Evolutionary conservation across 106 monocot species (phyloP), one percentile per base, ranked within the genome.

Genomic region (Dendrobium nobile): DNA sequence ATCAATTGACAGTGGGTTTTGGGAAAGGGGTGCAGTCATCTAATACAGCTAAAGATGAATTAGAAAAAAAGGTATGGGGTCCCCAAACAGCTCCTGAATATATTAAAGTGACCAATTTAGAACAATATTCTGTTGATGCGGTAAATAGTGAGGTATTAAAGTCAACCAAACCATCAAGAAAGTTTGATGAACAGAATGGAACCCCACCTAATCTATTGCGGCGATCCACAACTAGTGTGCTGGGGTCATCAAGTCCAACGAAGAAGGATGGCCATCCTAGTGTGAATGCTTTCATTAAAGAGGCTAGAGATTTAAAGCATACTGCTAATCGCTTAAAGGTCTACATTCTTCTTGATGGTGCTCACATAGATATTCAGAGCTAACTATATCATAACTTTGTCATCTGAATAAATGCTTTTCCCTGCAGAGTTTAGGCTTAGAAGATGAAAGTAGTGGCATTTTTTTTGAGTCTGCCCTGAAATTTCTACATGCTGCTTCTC

Each of bases 391-490:
- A 48, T 73, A 11, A 31, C 48, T 19, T 41, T 74, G 16, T 76
- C 41, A 47, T 48, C 26, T 51, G 48, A 75, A 67, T 44, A 43
- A 51, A 37, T 73, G 24, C 42, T 77, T 28, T 54, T 65, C 41
- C 77, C 81, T 79, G 79, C 88, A 98, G 94, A 82, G 13, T 84
- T 83, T 88, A 80, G 94, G 94, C 24, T 77, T 80, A 20, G 91
- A 89, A 67, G 85, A 82, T 72, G 89, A 98, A 86, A 94, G 95
- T 45, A 92, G 91, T 28, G 80, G 83, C 51, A 47, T 98, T 55
- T 95, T 88, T 75, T 98, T 98, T 86, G 87, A 98, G 85, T 86
- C 98, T 67, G 98, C 94, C 31, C 83, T 98, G 76, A 92, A 98
- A 75, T 98, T 91, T 87, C 86, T 98, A 41, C 82, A 92, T 85